Evolutionary conservation across 352 stramenopile genomes (phyloP).

Genomic region (Phytopythium ostracodes): DNA sequence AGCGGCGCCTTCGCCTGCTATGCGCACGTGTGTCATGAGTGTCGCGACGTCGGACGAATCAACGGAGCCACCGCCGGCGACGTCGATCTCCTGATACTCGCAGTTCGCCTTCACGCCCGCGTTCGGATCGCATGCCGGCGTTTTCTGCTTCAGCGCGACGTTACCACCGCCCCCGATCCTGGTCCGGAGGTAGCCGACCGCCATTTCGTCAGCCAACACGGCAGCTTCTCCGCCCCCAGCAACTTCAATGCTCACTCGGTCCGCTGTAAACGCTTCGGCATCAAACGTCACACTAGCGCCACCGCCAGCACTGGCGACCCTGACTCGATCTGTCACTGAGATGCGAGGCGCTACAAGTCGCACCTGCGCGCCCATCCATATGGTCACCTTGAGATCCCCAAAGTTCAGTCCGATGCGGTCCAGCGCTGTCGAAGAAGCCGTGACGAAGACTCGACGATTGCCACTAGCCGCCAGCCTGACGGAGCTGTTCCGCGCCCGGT

Average conservation of each 20-base stretch:
- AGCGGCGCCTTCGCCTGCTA: background rate
- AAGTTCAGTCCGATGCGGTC: background rate
- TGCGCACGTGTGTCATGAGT: background rate
- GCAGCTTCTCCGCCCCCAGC: background rate
- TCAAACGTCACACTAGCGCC: background rate
- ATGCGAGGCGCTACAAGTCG: background rate
- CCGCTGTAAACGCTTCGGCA: background rate
- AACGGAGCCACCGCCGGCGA: background rate
- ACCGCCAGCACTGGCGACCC: background rate
- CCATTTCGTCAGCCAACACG: background rate
- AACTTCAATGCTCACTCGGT: background rate
- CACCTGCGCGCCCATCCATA: background rate
- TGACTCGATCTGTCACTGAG: background rate
- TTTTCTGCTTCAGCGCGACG: background rate
- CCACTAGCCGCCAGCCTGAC: background rate
- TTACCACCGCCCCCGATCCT: background rate
- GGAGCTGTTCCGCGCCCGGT: background rate
- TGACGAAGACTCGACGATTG: background rate
- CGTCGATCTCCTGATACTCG: background rate
- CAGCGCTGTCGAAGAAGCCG: background rate
- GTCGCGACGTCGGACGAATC: background rate
- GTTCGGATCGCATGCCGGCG: background rate
- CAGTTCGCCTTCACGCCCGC: background rate
- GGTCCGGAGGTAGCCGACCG: background rate
- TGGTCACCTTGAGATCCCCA: background rate